phyloP scores from a whole-genome alignment of 2,329 filamentous ascomycete species.

The Alternaria sp. region DNA sequence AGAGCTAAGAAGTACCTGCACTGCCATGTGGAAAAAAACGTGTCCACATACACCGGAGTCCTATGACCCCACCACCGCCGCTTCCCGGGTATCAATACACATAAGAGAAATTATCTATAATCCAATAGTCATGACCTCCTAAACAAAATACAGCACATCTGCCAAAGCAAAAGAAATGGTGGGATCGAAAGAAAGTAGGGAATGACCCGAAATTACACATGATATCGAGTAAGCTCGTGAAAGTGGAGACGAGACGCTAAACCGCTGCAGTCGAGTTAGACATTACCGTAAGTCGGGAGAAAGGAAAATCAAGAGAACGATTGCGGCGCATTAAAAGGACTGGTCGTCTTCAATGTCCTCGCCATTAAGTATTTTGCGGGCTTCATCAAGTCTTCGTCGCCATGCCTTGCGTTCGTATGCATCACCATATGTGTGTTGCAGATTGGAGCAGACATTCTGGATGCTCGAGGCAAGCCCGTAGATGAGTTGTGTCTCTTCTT shows the following conservation, averaged over 20 bases:
- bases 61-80: slow-evolving; percentile 28
- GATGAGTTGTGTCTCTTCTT: slow-evolving; percentile 65
- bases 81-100: slow-evolving; percentile 46
- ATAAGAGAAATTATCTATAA: slow-evolving; percentile 21
- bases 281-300: slow-evolving; percentile 35
- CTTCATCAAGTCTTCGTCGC: slow-evolving; percentile 77
- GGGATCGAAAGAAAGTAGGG: slow-evolving; percentile 2
- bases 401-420: slow-evolving; percentile 69
- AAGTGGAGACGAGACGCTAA: slow-evolving; percentile 30
- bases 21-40: slow-evolving; percentile 7
- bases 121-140: slow-evolving; percentile 22
- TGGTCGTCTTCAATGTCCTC: slow-evolving; percentile 55
- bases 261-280: slow-evolving; percentile 38
- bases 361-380: slow-evolving; percentile 77
- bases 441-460: slow-evolving; percentile 61
- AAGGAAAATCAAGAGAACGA: slow-evolving; percentile 11
- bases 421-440: slow-evolving; percentile 60
- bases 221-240: slow-evolving; percentile 10
- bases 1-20: slow-evolving; percentile 15
- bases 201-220: slow-evolving; percentile 16
- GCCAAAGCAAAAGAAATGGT: slow-evolving; percentile 4
- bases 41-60: slow-evolving; percentile 30
- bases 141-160: slow-evolving; percentile 11
- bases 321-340: slow-evolving; percentile 27
- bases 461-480: slow-evolving; percentile 63